Base-by-base conservation (phyloP, 148 eudicot genomes). In the Rhododendron ovatum region DNA sequence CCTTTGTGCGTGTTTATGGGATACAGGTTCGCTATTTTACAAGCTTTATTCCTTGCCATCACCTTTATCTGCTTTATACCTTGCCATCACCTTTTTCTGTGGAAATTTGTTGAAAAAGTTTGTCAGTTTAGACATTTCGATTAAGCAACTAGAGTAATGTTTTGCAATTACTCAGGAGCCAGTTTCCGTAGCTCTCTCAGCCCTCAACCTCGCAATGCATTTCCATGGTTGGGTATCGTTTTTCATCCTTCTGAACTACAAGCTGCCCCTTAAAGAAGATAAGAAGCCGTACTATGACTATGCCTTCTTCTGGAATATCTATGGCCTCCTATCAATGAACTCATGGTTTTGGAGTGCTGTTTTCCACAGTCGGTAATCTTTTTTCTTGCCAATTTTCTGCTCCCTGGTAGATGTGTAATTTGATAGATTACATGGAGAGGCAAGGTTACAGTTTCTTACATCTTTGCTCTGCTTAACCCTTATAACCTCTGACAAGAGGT, bases 301-400 rank as follows among this genome's bases (percentile, higher is more conserved):
- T 88, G 86, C 95, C 76, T 81, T 83, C 82, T 85, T 95, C 86
- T 96, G 95, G 95, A 90, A 94, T 85, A 84, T 93, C 82, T 96
- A 96, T 88, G 96, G 88, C 61, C 86, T 96, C 67, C 83, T 96
- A 22, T 88, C 98, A 4, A 69, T 96, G 83, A 95, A 94, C 85
- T 88, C 96, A 22, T 96, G 99, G 96, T 86, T 96, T 87, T 96
- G 99, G 98, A 95, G 98, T 89, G 95, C 96, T 85, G 90, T 93
- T 88, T 96, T 95, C 87, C 99, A 96, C 76, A 91, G 95, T 86
- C 88, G 98, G 99, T 96, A 81, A 90, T 92, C 65, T 82, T 80
- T 83, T 86, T 53, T 22, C 84, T 53, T 79, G 59, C 4, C 24
- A 20, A n/a, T 74, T 65, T 81, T 26, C 12, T 24, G 26, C 78